Conservation (phyloP, 345 rosid species). For the Kandelia obovata region DNA sequence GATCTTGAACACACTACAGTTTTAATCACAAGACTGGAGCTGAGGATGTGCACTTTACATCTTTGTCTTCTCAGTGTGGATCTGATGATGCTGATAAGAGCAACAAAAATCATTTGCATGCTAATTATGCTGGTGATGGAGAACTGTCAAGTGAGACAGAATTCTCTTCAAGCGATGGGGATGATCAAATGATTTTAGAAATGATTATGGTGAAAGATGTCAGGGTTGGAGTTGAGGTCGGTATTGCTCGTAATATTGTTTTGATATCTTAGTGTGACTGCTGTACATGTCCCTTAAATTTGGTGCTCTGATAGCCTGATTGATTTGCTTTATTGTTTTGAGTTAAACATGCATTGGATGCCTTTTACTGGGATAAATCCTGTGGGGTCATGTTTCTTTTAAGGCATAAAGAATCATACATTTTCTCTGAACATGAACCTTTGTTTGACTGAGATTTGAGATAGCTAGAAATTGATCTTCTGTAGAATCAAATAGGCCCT, state of each 20-base stretch:
- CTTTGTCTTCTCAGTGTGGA: conserved; percentile 43
- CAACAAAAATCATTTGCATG: conserved; percentile 11
- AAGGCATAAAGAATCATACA: too few relatives aligned
- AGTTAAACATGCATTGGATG: too few relatives aligned
- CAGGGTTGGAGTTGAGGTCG: conserved; percentile 67
- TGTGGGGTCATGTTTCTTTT: too few relatives aligned
- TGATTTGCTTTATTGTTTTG: too few relatives aligned
- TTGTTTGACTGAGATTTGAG: too few relatives aligned
- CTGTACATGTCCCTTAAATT: background rate
- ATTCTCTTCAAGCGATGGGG: conserved; percentile 20
- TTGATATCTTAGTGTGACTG: background rate
- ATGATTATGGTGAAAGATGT: conserved; percentile 91
- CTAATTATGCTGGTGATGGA: conserved; percentile 22
- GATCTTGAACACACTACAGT: conserved; percentile 31
- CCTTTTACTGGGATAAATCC: too few relatives aligned
- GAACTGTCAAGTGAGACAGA: conserved; percentile 30
- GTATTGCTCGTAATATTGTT: background rate
- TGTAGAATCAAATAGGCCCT: too few relatives aligned
- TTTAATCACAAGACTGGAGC: conserved; percentile 93
- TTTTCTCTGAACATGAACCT: too few relatives aligned
- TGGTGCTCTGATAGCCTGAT: too few relatives aligned
- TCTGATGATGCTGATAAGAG: conserved; percentile 37
- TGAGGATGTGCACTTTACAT: conserved; percentile 79
- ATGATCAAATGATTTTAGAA: conserved; percentile 47
- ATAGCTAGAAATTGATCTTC: background rate